A percentile compares a stretch with the other conserved stretches of the same genome.
These are phyloP conservation scores for Petunia axillaris DNA, from an alignment of 257 asterid genomes.

Conservation along the genomic window DNA sequence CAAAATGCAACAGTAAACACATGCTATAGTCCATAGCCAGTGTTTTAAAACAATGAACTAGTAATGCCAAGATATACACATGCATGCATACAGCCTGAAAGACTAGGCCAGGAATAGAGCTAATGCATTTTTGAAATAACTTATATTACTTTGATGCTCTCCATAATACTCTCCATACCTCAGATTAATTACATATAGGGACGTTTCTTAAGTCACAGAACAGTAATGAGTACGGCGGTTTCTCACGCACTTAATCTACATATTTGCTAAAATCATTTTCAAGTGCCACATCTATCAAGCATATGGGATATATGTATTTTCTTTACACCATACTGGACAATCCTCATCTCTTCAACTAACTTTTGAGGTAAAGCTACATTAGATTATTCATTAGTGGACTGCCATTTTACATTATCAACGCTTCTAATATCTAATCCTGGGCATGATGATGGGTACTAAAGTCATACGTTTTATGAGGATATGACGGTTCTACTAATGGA, in stretches of 20 bases:
- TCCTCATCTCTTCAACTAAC: not conserved
- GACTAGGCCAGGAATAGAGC: not conserved
- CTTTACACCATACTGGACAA: not conserved
- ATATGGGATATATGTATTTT: not conserved
- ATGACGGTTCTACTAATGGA: not conserved
- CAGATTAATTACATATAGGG: not conserved
- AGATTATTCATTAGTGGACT: not conserved
- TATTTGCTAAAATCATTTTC: not conserved
- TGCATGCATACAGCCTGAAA: constrained; percentile 11
- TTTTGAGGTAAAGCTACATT: not conserved
- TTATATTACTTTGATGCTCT: not conserved
- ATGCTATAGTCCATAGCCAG: not conserved
- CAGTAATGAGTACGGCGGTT: constrained; percentile 6
- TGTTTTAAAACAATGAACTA: too few relatives aligned
- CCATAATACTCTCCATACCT: not conserved
- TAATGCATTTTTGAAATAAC: not conserved
- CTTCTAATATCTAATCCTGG: not conserved
- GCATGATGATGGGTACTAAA: not conserved
- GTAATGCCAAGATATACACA: not conserved
- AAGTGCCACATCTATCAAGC: not conserved
- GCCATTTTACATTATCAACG: not conserved
- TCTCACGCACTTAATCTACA: not conserved
- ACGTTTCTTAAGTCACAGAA: not conserved
- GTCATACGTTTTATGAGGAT: not conserved
- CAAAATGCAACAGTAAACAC: not conserved